phyloP scores from a whole-genome alignment of 2,329 filamentous ascomycete genomes.

The Atkinsonella hypoxylon region DNA sequence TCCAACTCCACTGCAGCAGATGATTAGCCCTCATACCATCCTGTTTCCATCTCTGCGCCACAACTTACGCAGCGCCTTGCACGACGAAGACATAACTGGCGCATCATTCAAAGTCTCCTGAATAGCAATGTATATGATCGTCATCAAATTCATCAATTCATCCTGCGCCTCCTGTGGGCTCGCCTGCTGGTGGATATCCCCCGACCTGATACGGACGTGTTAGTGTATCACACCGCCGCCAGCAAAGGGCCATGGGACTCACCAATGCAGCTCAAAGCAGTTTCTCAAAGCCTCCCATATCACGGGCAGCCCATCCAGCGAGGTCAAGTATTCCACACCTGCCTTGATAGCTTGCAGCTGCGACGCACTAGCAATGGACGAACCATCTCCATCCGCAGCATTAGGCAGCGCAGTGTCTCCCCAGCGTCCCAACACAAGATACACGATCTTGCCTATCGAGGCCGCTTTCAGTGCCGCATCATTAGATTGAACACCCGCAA shows the following conservation, averaged over 20 bases:
- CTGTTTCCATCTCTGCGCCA: background rate
- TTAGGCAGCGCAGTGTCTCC: constrained; percentile 47
- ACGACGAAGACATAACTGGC: constrained; percentile 33
- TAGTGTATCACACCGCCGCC: background rate
- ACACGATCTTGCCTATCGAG: constrained; percentile 45
- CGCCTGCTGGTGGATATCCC: constrained; percentile 31
- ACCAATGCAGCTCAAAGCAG: constrained; percentile 43
- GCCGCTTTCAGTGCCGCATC: constrained; percentile 38
- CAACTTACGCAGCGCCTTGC: constrained; percentile 38
- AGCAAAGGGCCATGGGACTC: constrained; percentile 11
- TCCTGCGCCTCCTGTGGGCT: constrained; percentile 42
- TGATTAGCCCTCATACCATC: background rate
- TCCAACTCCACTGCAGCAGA: constrained; percentile 38
- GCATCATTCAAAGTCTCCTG: constrained; percentile 43
- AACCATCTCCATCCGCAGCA: constrained; percentile 27
- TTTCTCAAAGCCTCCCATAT: constrained; percentile 39
- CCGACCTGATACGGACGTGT: constrained; percentile 26
- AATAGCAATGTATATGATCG: constrained; percentile 48
- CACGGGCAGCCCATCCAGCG: constrained; percentile 36
- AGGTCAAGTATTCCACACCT: constrained; percentile 38
- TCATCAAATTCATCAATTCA: constrained; percentile 51
- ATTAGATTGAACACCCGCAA: constrained; percentile 30
- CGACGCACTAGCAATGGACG: constrained; percentile 38
- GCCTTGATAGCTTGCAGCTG: constrained; percentile 49
- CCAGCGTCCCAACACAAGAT: constrained; percentile 59